phyloP scores from a whole-genome alignment of 2,329 filamentous ascomycete species.

The Neurospora crassa region DNA sequence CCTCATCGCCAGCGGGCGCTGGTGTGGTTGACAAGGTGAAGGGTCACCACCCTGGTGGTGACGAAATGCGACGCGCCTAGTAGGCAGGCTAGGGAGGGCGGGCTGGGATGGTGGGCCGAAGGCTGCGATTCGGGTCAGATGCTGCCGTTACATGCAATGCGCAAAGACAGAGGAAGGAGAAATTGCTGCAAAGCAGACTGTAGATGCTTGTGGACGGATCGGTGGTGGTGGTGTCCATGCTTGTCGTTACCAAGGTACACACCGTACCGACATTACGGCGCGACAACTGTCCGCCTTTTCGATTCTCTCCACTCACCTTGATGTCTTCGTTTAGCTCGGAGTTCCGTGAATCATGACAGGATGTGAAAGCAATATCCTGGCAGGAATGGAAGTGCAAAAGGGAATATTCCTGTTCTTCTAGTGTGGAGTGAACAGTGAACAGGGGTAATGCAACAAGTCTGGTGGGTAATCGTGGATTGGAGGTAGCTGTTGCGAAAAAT shows the following conservation, averaged over 20 bases:
- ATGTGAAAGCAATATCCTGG: constrained; percentile 6
- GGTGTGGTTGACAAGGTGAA: constrained; percentile 38
- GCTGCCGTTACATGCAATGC: not conserved
- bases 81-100: not conserved
- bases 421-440: not conserved
- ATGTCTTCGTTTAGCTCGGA: constrained; percentile 7
- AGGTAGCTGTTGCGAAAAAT: constrained; percentile 6
- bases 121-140: not conserved
- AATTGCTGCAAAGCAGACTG: not conserved
- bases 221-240: not conserved
- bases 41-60: constrained; percentile 22
- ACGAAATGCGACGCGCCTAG: constrained; percentile 6
- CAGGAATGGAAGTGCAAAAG: constrained; percentile 12
- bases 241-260: not conserved
- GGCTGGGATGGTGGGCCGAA: not conserved
- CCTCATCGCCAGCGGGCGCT: constrained; percentile 25
- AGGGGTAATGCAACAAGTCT: constrained; percentile 6
- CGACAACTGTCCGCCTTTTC: not conserved
- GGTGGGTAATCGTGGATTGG: not conserved
- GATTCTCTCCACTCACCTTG: constrained; percentile 11
- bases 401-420: constrained; percentile 11
- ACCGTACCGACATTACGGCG: not conserved
- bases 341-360: constrained; percentile 11
- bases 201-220: not conserved
- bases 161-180: not conserved